Evolutionary conservation across 2,329 filamentous ascomycete species (phyloP), one percentile per base, ranked within the genome.

Genomic region (Arthroderma sp.): DNA sequence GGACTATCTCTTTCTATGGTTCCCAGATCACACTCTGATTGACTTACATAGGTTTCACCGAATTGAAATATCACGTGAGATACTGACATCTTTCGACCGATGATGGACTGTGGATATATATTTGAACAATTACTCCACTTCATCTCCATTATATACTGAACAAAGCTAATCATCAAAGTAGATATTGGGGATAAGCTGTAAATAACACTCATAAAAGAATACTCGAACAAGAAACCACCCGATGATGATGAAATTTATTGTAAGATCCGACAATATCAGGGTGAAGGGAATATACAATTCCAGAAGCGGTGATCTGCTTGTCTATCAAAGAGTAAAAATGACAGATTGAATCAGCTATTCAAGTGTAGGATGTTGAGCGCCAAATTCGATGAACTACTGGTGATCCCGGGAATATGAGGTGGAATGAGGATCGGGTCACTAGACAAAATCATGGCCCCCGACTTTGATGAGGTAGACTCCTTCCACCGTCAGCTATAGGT

Each of bases 401-500:
- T 50, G 41, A 58, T 65, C 27, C 57, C 56, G 27, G 54, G 54
- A 40, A 54, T 62, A 33, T 60, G 55, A 53, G 50, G 49, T 42
- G 54, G 54, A 43, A 59, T 64, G 46, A 51, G 54, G 41, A 49
- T 62, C 5, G 57, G 58, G 40, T 53, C 49, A 9, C 52, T 55
- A 29, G 47, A 57, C 38, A 54, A 47, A 39, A 51, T 59, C 34
- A 49, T 64, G 36, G 51, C 52, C 1, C 43, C 57, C n/a, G 54
- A 55, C 45, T 61, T 51, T 46, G 49, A 61, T 45, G 52, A 65
- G 47, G 57, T 64, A 52, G 50, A 54, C 55, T 48, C n/a, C n/a
- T n/a, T n/a, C n/a, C n/a, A n/a, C n/a, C n/a, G n/a, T n/a, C n/a
- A n/a, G n/a, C n/a, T n/a, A n/a, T n/a, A n/a, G n/a, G n/a, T n/a